Evolutionary conservation across 2,329 filamentous ascomycete genomes (phyloP).

Genomic region (Ophiobolus disseminans): DNA sequence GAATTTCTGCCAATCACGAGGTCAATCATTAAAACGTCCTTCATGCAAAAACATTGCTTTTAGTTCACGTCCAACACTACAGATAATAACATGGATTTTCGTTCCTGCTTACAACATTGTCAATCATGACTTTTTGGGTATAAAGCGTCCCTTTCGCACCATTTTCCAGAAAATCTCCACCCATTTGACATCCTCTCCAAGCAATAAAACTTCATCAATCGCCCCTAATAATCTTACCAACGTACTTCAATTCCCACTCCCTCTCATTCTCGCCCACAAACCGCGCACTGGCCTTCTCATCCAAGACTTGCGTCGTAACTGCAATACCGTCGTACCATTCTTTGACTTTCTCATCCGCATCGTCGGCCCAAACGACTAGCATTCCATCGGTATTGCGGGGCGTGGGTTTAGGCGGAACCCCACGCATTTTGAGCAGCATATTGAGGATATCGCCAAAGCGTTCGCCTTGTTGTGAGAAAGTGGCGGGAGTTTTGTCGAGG

Average conservation of each 20-base stretch:
- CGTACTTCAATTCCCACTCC: conserved; percentile 49
- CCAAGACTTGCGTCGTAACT: conserved; percentile 34
- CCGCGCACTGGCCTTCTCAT: conserved; percentile 36
- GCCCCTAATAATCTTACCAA: conserved; percentile 45
- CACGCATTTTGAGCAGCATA: conserved; percentile 66
- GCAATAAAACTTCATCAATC: conserved; percentile 15
- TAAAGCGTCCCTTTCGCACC: no score
- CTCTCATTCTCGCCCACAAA: conserved; percentile 39
- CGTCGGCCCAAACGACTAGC: conserved; percentile 43
- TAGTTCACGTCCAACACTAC: no score
- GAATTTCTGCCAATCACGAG: no score
- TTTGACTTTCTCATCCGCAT: conserved; percentile 38
- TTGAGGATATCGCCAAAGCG: conserved; percentile 65
- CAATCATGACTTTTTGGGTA: no score
- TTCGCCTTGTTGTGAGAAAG: conserved; percentile 63
- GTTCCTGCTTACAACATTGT: no score
- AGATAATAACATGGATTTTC: no score
- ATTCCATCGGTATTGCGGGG: conserved; percentile 41
- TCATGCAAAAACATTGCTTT: no score
- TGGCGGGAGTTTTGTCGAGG: conserved; percentile 59
- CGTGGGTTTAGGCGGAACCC: conserved; percentile 52
- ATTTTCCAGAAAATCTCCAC: no score
- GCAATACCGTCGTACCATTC: conserved; percentile 48
- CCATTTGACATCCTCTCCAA: no score
- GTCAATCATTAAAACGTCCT: no score